Evolutionary conservation across 177 flowering plant genomes (phyloP).

Genomic region (Tripterygium wilfordii): DNA sequence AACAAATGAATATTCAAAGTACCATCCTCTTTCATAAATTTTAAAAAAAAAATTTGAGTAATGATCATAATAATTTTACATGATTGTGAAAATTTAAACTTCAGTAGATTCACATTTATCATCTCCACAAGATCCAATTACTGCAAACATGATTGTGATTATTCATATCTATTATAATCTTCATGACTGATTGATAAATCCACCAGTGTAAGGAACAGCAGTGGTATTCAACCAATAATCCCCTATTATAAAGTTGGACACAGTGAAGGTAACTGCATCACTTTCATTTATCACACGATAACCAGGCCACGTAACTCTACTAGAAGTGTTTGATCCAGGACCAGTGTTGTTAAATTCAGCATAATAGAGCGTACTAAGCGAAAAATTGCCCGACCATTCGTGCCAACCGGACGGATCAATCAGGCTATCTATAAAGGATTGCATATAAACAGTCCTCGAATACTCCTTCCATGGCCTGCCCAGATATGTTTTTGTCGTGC

Average conservation of each 20-base stretch:
- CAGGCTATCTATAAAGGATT: constrained; percentile 39
- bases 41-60: too few relatives aligned
- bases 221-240: constrained; percentile 41
- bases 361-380: constrained; percentile 57
- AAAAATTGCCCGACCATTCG: constrained; percentile 54
- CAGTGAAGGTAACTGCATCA: constrained; percentile 47
- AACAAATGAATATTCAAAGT: too few relatives aligned
- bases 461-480: too few relatives aligned
- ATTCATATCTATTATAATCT: too few relatives aligned
- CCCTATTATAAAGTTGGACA: constrained; percentile 34
- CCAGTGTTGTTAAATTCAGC: constrained; percentile 65
- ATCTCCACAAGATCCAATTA: too few relatives aligned
- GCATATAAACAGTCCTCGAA: constrained; percentile 59
- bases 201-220: constrained; percentile 32
- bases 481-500: constrained; percentile 37
- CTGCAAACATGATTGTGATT: too few relatives aligned
- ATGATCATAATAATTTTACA: too few relatives aligned
- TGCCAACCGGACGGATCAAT: constrained; percentile 63
- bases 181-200: too few relatives aligned
- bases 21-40: too few relatives aligned
- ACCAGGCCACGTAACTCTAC: constrained; percentile 63
- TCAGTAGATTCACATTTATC: too few relatives aligned
- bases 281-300: constrained; percentile 38
- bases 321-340: constrained; percentile 41
- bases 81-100: too few relatives aligned